Conservation (phyloP, 257 asterid species). For the Orobanche coerulescens region DNA sequence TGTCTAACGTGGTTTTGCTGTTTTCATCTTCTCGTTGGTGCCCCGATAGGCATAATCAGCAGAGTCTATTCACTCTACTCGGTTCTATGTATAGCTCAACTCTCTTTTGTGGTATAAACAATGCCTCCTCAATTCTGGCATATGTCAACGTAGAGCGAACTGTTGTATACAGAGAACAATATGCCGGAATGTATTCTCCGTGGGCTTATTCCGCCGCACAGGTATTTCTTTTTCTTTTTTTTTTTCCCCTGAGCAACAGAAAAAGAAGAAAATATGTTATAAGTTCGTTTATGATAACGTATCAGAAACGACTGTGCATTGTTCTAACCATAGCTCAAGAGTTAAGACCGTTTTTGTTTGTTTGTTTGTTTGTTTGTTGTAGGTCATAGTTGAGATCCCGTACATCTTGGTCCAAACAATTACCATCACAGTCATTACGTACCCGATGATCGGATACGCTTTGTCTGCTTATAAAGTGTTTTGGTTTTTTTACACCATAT, state of each 20-base stretch:
- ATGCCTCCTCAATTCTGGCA: constrained; percentile 34
- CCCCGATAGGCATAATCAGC: constrained; percentile 37
- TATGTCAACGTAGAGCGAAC: constrained; percentile 38
- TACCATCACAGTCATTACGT: constrained; percentile 30
- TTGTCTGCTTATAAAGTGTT: constrained; percentile 35
- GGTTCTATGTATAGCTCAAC: constrained; percentile 35
- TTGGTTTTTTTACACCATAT: constrained; percentile 38
- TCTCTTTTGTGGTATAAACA: constrained; percentile 41
- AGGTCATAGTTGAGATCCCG: constrained; percentile 47
- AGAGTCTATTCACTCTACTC: constrained; percentile 35
- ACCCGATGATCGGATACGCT: constrained; percentile 46
- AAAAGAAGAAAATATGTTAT: too few species aligned
- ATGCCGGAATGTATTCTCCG: constrained; percentile 44
- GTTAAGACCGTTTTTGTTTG: not conserved
- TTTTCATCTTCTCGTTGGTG: not conserved
- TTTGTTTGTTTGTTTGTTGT: not conserved
- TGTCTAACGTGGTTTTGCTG: not conserved
- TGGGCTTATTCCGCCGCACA: constrained; percentile 48
- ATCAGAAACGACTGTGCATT: too few species aligned
- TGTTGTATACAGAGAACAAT: constrained; percentile 40
- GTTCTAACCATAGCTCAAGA: not conserved
- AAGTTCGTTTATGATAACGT: too few species aligned
- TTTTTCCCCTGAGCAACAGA: too few species aligned
- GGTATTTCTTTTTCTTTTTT: constrained; percentile 26
- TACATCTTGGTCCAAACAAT: constrained; percentile 35